phyloP scores from a whole-genome alignment of 2,329 filamentous ascomycete genomes.

The Fusarium praegraminearum region DNA sequence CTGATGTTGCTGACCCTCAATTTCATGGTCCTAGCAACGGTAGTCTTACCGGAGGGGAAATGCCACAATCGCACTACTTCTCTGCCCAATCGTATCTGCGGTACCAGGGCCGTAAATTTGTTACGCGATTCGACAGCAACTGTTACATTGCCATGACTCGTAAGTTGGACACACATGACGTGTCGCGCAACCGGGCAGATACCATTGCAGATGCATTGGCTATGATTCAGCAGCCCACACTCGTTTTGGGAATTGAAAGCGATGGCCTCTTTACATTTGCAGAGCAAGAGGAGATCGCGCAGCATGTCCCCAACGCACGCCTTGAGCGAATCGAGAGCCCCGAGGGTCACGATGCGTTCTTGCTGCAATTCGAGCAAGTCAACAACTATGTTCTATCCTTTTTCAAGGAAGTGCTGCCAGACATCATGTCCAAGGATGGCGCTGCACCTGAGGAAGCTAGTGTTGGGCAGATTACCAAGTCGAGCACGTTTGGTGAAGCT shows the following conservation, averaged over 20 bases:
- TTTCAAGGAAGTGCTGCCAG: conserved; percentile 82
- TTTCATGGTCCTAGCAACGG: conserved; percentile 73
- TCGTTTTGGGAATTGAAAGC: conserved; percentile 94
- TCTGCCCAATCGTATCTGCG: conserved; percentile 97
- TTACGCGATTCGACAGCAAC: conserved; percentile 96
- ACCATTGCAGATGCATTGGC: conserved; percentile 80
- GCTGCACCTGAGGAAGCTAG: conserved; percentile 62
- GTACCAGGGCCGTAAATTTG: conserved; percentile 97
- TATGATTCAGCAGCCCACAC: conserved; percentile 86
- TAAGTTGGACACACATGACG: conserved; percentile 96
- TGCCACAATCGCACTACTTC: conserved; percentile 85
- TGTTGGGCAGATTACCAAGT: conserved; percentile 78
- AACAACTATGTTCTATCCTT: conserved; percentile 89
- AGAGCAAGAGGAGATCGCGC: conserved; percentile 92
- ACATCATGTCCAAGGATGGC: conserved; percentile 81
- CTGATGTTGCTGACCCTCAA: conserved; percentile 67
- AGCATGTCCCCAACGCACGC: conserved; percentile 79
- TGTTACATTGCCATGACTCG: conserved; percentile 99
- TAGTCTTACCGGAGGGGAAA: conserved; percentile 64
- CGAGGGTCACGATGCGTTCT: conserved; percentile 95
- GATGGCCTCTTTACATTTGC: conserved; percentile 98
- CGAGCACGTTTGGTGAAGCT: conserved; percentile 92
- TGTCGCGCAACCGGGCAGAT: conserved; percentile 80
- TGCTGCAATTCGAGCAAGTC: conserved; percentile 97
- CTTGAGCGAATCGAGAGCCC: conserved; percentile 91